Evolutionary conservation across 192 early-diverging fungal genomes (phyloP), one percentile per base, ranked within the genome.

Genomic region (Linnemannia elongata): DNA sequence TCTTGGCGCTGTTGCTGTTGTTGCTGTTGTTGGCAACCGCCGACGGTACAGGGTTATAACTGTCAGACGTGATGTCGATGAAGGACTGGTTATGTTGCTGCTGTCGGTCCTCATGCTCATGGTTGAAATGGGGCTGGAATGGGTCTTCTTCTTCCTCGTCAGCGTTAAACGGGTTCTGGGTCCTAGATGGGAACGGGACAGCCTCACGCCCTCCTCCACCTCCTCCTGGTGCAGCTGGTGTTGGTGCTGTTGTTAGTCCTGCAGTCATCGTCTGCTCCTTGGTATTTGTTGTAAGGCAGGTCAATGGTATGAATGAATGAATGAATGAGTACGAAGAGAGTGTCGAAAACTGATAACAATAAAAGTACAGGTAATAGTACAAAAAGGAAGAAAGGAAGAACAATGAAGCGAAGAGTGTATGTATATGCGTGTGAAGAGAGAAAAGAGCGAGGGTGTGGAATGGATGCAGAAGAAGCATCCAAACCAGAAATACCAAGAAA

Each of bases 61-160:
- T 82, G 52, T 82, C 80, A 6, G 80, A 66, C 4, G 80, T 82
- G 24, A 69, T 68, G n/a, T 82, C 80, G 39, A 82, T 82, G 35
- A 82, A 82, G 24, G 80, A 76, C 74, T 82, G 49, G 49, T 52
- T 18, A 5, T 52, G 49, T 17, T 20, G 74, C 33, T 76, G 80
- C 38, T 82, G 60, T 33, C 60, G 7, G 30, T 33, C 30, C 4
- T 66, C 60, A 66, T 30, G 30, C 30, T 66, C 60, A 27, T 66
- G n/a, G 60, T 66, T 66, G 12, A 12, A 66, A 15, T 66, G 27
- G 12, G 60, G 60, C 13, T 66, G 60, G 27, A 66, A 66, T 5
- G 60, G 60, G 30, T 66, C 60, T 33, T 66, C 60, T 12, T 66
- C 60, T 33, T 66, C 60, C 15, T 66, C 55, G 22, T n/a, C 30